Evolutionary conservation across 139 green algal genomes (phyloP).

Genomic region (Tetraselmis striata): DNA sequence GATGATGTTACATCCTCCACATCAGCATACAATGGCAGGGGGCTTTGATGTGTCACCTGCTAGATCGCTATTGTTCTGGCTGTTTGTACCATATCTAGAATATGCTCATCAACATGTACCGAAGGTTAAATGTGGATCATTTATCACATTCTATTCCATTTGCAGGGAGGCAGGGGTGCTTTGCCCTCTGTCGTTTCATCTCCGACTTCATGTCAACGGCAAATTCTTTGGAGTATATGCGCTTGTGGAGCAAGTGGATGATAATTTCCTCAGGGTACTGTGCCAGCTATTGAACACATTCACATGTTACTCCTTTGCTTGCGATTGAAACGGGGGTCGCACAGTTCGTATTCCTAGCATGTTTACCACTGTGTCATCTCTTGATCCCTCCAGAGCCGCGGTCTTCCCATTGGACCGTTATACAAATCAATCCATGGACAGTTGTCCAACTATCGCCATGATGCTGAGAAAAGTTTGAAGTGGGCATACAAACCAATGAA

Average conservation of each 20-base stretch:
- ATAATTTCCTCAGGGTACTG: background rate
- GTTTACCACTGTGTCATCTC: background rate
- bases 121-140: background rate
- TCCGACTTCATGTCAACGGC: background rate
- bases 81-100: background rate
- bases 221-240: background rate
- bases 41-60: background rate
- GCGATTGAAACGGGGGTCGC: background rate
- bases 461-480: background rate
- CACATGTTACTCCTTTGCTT: background rate
- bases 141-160: background rate
- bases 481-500: background rate
- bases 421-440: background rate
- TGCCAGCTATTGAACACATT: slow-evolving; percentile 1
- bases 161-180: background rate
- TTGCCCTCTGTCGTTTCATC: background rate
- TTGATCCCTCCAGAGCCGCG: no score
- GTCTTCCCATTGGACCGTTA: background rate
- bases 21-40: background rate
- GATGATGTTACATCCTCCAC: background rate
- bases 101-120: background rate
- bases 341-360: background rate
- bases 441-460: background rate
- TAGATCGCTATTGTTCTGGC: background rate
- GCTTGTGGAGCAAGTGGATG: background rate